Conservation (phyloP, 2,329 filamentous ascomycete genomes). For the Rutstroemia sp. region DNA sequence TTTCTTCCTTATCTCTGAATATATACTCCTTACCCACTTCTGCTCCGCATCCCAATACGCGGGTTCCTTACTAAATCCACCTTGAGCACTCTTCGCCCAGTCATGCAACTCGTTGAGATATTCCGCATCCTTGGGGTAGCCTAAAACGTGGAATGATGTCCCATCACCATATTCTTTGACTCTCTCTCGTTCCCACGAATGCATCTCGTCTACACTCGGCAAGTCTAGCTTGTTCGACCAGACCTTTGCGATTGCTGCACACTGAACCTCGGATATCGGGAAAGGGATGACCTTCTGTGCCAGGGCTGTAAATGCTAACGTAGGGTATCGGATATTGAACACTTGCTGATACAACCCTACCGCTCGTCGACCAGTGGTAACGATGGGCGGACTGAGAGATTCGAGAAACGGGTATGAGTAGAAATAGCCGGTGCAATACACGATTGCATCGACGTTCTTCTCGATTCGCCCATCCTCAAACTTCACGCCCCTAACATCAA, state of each 20-base stretch:
- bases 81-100: conserved; percentile 47
- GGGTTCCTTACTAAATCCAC: conserved; percentile 54
- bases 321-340: conserved; percentile 68
- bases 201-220: conserved; percentile 58
- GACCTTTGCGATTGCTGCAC: conserved; percentile 66
- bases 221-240: conserved; percentile 66
- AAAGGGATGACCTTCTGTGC: conserved; percentile 87
- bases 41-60: conserved; percentile 64
- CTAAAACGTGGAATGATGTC: conserved; percentile 41
- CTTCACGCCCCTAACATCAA: conserved; percentile 49
- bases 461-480: conserved; percentile 62
- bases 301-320: conserved; percentile 67
- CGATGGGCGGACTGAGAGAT: conserved; percentile 42
- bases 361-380: conserved; percentile 63
- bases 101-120: conserved; percentile 64
- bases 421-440: conserved; percentile 89
- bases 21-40: conserved; percentile 64
- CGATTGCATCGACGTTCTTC: conserved; percentile 60
- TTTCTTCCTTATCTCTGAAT: conserved; percentile 60
- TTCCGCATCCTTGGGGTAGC: conserved; percentile 52
- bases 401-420: conserved; percentile 72
- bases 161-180: conserved; percentile 35
- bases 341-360: conserved; percentile 72
- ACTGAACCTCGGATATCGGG: conserved; percentile 70
- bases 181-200: conserved; percentile 53